Percentiles rank a stretch among this genome's conserved stretches.
Conservation (phyloP, 2,329 filamentous ascomycete species). For the Trichoderma guizhouense region DNA sequence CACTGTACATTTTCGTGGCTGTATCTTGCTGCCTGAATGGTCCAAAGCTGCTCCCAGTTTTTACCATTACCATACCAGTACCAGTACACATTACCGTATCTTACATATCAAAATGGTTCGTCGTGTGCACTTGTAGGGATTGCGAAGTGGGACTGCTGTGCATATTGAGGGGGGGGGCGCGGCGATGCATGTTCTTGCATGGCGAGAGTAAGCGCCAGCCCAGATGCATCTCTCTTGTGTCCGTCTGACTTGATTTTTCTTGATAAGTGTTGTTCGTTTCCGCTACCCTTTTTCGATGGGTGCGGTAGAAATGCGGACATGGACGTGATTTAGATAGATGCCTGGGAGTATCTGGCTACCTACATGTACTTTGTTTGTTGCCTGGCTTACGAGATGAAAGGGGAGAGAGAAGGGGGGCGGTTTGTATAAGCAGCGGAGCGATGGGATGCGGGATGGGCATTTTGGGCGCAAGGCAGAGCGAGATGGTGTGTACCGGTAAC, state of each 20-base stretch:
- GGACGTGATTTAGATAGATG: background rate
- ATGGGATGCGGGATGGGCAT: background rate
- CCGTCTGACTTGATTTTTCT: background rate
- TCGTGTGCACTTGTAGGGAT: background rate
- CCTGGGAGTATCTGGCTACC: background rate
- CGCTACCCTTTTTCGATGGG: too few relatives aligned
- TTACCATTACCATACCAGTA: background rate
- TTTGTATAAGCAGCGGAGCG: background rate
- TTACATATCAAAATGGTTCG: background rate
- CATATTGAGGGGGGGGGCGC: background rate
- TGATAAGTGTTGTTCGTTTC: too few relatives aligned
- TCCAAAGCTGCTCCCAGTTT: background rate
- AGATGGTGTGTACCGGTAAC: background rate
- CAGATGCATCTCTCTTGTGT: background rate
- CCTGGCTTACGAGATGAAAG: background rate
- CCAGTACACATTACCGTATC: background rate
- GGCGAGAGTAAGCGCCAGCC: background rate
- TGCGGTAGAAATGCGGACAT: too few relatives aligned
- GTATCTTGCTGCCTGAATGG: constrained; percentile 6
- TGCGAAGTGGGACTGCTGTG: background rate
- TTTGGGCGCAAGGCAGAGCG: background rate
- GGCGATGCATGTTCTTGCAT: background rate
- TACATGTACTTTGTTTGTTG: background rate
- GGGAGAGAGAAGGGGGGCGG: too few relatives aligned
- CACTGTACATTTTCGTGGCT: background rate